phyloP scores from a whole-genome alignment of 345 rosid species.

The Camelina hispida region DNA sequence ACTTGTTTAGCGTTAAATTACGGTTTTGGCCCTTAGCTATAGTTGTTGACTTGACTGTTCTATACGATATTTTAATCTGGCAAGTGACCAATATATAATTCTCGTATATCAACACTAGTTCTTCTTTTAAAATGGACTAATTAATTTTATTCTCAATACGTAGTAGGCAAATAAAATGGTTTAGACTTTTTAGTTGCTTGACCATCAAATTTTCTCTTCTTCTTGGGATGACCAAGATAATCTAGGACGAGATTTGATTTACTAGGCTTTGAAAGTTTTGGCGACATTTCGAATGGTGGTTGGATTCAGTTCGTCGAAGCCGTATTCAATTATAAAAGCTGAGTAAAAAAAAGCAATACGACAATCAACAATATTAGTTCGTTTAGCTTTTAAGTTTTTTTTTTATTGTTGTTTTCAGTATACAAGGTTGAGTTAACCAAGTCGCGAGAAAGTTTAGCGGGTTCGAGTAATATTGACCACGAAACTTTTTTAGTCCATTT shows the following conservation, averaged over 20 bases:
- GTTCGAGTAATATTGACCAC: too few relatives aligned
- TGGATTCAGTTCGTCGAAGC: background rate
- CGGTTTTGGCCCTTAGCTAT: conserved; percentile 24
- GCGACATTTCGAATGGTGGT: background rate
- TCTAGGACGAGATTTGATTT: background rate
- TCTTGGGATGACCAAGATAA: background rate
- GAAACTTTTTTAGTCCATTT: too few relatives aligned
- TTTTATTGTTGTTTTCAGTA: too few relatives aligned
- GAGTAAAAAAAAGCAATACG: too few relatives aligned
- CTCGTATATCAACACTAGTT: background rate
- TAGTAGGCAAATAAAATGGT: background rate
- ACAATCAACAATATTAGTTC: background rate
- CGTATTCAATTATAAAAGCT: background rate
- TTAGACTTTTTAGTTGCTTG: conserved; percentile 6
- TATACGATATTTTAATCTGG: background rate
- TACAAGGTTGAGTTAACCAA: too few relatives aligned
- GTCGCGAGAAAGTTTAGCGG: too few relatives aligned
- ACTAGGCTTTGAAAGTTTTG: background rate
- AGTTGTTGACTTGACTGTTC: conserved; percentile 38
- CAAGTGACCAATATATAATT: conserved; percentile 29
- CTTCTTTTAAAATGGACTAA: background rate
- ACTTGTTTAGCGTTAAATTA: conserved; percentile 30
- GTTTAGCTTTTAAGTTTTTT: too few relatives aligned
- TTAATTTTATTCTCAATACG: background rate
- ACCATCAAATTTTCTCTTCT: background rate